Evolutionary conservation across 768 basidiomycete genomes (phyloP), one percentile per base, ranked within the genome.

Genomic region (Russula sp.): DNA sequence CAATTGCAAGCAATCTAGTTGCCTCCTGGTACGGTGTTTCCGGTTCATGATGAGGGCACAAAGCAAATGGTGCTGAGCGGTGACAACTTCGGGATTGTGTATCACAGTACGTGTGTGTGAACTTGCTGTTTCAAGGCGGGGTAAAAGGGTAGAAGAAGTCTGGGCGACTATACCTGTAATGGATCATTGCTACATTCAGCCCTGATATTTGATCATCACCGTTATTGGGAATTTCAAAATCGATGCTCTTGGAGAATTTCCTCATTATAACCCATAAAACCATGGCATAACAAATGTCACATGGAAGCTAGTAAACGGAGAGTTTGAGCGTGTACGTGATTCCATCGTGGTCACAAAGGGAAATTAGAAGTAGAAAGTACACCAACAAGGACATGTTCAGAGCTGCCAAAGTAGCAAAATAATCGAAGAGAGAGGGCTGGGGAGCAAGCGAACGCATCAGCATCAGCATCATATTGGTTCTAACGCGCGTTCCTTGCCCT

Each of bases 401-500:
- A 34, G 35, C 43, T 56, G 47, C 41, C 34, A 56, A 61, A 51
- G 34, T 43, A 36, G 41, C 39, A 42, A 51, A 49, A 34, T 43
- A 25, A 50, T 45, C 25, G 29, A 50, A 52, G 34, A 45, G 29
- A 52, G 16, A 36, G 36, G 20, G 41, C 11, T 10, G 16, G n/a
- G 22, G 16, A 9, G 29, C 6, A 22, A 56, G 46, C 43, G 39
- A 14, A 22, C 50, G 22, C 10, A 42, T 18, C n/a, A n/a, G n/a
- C n/a, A n/a, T n/a, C n/a, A 22, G 25, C 35, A 29, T 58, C 51
- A 66, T 35, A 47, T 51, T 20, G 58, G 58, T 48, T 69, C 68
- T 4, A 64, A 45, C 11, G 72, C 78, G 64, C 74, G 78, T 58
- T 78, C 79, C 68, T 81, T 81, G 50, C 81, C 80, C 66, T 80